Evolutionary conservation across 805 yeast species (phyloP).

Genomic region (Metahyphopichia silvanorum): DNA sequence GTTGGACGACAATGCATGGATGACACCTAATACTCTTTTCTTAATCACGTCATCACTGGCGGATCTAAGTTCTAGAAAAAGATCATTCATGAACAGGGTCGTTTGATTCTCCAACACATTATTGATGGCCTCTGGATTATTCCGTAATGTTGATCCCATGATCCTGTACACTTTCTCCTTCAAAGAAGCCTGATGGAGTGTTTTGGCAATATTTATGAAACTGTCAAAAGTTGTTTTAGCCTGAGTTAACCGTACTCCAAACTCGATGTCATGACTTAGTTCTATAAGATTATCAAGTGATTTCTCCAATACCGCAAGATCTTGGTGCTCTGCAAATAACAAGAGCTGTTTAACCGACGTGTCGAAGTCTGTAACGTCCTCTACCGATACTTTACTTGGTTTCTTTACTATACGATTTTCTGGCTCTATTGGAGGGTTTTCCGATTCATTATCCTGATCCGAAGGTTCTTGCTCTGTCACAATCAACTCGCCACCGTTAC

Average conservation of each 20-base stretch:
- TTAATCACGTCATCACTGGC: slow-evolving; percentile 29
- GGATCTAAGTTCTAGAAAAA: slow-evolving; percentile 17
- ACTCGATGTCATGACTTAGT: slow-evolving; percentile 64
- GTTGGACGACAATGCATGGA: slow-evolving; percentile 43
- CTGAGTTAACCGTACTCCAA: slow-evolving; percentile 49
- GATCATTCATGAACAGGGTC: slow-evolving; percentile 12
- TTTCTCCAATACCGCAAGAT: slow-evolving; percentile 13
- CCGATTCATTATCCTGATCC: slow-evolving; percentile 4
- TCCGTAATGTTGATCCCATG: slow-evolving; percentile 66
- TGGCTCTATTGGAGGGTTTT: slow-evolving; percentile 2
- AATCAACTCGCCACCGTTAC: too few species aligned
- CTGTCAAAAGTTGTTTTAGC: slow-evolving; percentile 26
- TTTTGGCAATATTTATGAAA: slow-evolving; percentile 21
- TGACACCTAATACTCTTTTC: slow-evolving; percentile 49
- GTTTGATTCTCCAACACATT: slow-evolving; percentile 27
- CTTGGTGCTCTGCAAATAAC: slow-evolving; percentile 11
- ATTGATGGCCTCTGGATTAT: slow-evolving; percentile 61
- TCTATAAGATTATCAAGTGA: slow-evolving; percentile 50
- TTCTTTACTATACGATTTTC: slow-evolving; percentile 4
- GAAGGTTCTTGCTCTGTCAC: slow-evolving; percentile 16
- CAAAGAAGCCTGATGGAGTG: slow-evolving; percentile 8
- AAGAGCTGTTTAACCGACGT: slow-evolving; percentile 9
- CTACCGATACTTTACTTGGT: slow-evolving; percentile 5
- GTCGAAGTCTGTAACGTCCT: slow-evolving; percentile 16
- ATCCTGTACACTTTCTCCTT: slow-evolving; percentile 58